A percentile compares a stretch with the other conserved stretches of the same genome.
phyloP scores from a whole-genome alignment of 1,284 basidiomycete species.

The Anthracocystis setariae region DNA sequence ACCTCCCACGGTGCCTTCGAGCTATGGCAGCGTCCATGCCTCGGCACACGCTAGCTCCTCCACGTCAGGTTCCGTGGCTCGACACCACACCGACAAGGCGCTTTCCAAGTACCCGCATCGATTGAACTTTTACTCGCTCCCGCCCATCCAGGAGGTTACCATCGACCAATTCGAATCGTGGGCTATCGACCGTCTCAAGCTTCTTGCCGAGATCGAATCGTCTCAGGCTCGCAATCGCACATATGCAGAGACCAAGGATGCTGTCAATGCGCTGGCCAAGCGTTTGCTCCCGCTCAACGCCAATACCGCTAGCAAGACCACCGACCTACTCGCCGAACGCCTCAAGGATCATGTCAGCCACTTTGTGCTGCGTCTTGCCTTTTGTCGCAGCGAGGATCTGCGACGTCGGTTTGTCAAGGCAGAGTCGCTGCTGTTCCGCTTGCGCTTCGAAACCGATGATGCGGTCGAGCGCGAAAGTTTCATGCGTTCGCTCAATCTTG shows the following conservation, averaged over 20 bases:
- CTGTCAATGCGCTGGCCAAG: slow-evolving; percentile 74
- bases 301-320: slow-evolving; percentile 71
- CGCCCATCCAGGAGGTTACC: slow-evolving; percentile 88
- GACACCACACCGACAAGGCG: slow-evolving; percentile 36
- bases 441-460: slow-evolving; percentile 82
- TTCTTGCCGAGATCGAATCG: slow-evolving; percentile 94
- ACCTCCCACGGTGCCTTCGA: slow-evolving; percentile 33
- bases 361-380: slow-evolving; percentile 92
- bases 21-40: slow-evolving; percentile 25
- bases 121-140: slow-evolving; percentile 76
- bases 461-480: slow-evolving; percentile 76
- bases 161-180: slow-evolving; percentile 95
- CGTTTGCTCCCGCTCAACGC: slow-evolving; percentile 80
- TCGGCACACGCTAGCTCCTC: slow-evolving; percentile 25
- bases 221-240: slow-evolving; percentile 84
- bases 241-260: slow-evolving; percentile 78
- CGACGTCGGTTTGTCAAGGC: slow-evolving; percentile 88
- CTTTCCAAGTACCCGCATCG: slow-evolving; percentile 56
- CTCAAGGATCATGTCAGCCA: slow-evolving; percentile 90
- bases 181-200: slow-evolving; percentile 84
- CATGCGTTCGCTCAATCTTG: slow-evolving; percentile 79
- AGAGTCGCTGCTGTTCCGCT: slow-evolving; percentile 83
- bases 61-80: slow-evolving; percentile 35
- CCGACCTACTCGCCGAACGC: slow-evolving; percentile 75
- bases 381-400: slow-evolving; percentile 94